phyloP scores from a whole-genome alignment of 257 asterid species.

The Echium plantagineum region DNA sequence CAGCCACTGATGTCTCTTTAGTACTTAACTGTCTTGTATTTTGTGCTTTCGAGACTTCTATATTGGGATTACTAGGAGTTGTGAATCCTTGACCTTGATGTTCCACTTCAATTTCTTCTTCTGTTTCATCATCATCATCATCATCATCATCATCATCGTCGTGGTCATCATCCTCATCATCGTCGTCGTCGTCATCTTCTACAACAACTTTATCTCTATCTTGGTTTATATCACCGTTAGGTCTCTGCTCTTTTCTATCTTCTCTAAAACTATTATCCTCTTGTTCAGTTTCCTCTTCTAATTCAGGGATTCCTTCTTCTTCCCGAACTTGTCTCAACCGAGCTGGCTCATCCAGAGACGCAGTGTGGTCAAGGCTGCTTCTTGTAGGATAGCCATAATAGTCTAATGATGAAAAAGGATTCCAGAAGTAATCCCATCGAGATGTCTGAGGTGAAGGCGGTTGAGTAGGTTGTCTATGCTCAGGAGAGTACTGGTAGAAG shows the following conservation, averaged over 20 bases:
- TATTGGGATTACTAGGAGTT: conserved; percentile 25
- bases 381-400: conserved; percentile 63
- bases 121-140: conserved; percentile 27
- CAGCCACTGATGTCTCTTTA: conserved; percentile 46
- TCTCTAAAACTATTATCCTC: conserved; percentile 45
- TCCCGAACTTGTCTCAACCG: conserved; percentile 70
- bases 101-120: conserved; percentile 29
- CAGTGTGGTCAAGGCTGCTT: conserved; percentile 30
- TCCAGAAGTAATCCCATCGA: conserved; percentile 98
- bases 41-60: conserved; percentile 50
- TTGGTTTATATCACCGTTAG: conserved; percentile 18
- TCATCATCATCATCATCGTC: conserved; percentile 5
- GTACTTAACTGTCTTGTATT: conserved; percentile 42
- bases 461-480: conserved; percentile 39
- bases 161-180: conserved; percentile 28
- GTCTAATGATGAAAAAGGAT: conserved; percentile 86
- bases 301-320: conserved; percentile 84
- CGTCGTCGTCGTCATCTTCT: conserved; percentile 51
- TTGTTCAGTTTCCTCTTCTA: conserved; percentile 82
- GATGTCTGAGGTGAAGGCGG: conserved; percentile 71
- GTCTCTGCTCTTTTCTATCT: conserved; percentile 25
- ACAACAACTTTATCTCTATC: conserved; percentile 55
- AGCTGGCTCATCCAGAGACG: conserved; percentile 44
- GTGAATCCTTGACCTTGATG: conserved; percentile 24
- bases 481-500: conserved; percentile 50